Conservation (phyloP, 164 flowering plant species). For the Piper longum region DNA sequence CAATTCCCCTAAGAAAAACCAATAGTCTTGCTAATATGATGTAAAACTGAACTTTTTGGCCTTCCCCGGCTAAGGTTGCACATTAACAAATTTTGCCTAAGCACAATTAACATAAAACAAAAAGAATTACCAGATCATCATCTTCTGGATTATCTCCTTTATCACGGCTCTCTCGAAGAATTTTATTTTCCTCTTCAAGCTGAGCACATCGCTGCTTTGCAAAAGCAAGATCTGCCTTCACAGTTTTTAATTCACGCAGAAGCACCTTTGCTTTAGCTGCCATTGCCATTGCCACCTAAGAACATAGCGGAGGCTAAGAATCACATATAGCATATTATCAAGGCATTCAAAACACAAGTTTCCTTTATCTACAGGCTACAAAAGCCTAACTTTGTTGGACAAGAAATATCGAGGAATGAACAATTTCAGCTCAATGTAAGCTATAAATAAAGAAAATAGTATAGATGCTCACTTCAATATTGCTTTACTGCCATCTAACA, state of each 20-base stretch:
- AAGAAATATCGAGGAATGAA: too few species aligned
- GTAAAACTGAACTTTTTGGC: neutral
- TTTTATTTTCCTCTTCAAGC: slow-evolving; percentile 88
- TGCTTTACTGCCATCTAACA: neutral
- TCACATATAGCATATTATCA: slow-evolving; percentile 17
- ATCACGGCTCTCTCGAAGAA: slow-evolving; percentile 55
- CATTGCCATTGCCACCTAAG: slow-evolving; percentile 96
- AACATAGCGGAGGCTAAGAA: slow-evolving; percentile 10
- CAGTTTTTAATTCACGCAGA: slow-evolving; percentile 79
- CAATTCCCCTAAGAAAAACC: too few species aligned
- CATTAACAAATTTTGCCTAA: neutral
- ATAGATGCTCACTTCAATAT: neutral
- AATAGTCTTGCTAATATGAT: too few species aligned
- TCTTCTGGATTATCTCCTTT: slow-evolving; percentile 70
- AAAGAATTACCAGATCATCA: slow-evolving; percentile 70
- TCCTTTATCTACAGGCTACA: neutral
- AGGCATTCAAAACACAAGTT: neutral
- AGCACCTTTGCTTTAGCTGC: slow-evolving; percentile 96
- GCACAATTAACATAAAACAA: too few species aligned
- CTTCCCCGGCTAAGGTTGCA: neutral
- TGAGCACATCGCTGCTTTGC: slow-evolving; percentile 81
- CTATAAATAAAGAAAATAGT: too few species aligned
- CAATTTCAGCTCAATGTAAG: too few species aligned
- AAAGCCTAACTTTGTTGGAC: neutral
- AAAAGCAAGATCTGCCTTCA: slow-evolving; percentile 91